Conservation (phyloP, 179 eudicot genomes). For the Beta lomatogona region DNA sequence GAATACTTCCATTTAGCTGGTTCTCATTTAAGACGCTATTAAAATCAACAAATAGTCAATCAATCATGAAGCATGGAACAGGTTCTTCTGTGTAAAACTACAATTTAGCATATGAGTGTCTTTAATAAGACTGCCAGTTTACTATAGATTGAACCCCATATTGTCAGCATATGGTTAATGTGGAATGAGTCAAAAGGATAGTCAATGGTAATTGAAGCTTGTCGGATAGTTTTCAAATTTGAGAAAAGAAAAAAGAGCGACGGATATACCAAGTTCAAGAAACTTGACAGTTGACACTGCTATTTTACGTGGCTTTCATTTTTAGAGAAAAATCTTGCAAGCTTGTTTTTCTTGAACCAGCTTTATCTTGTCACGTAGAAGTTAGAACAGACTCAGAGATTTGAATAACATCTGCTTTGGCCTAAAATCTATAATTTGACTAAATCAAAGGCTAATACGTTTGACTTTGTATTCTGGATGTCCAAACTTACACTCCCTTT, state of each 20-base stretch:
- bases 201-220: background rate
- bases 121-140: background rate
- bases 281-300: background rate
- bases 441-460: background rate
- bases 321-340: background rate
- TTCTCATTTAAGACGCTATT: conserved; percentile 66
- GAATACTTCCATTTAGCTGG: conserved; percentile 54
- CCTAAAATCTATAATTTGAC: background rate
- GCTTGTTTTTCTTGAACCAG: background rate
- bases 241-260: background rate
- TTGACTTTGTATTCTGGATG: background rate
- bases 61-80: background rate
- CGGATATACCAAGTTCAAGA: background rate
- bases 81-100: background rate
- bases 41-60: conserved; percentile 1
- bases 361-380: background rate
- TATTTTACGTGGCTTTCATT: background rate
- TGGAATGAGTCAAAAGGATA: background rate
- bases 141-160: background rate
- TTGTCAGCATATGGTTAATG: background rate
- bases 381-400: background rate
- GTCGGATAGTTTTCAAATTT: background rate
- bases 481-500: background rate
- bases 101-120: background rate
- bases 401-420: background rate